Conservation (phyloP, 2,329 filamentous ascomycete genomes). For the Blumeriella jaapii region DNA sequence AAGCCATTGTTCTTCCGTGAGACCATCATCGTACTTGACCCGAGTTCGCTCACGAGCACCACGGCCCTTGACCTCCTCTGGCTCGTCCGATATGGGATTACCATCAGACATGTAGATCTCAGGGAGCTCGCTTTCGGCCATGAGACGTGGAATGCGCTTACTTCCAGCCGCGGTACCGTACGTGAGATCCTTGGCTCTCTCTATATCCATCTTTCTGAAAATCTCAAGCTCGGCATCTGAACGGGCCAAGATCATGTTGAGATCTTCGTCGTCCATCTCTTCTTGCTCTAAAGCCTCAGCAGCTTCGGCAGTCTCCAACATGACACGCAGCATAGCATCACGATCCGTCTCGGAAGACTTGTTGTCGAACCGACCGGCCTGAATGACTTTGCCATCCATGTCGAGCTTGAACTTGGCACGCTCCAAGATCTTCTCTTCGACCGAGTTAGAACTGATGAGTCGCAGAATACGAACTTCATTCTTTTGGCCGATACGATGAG, state of each 20-base stretch:
- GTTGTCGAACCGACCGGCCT: constrained; percentile 98
- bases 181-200: constrained; percentile 49
- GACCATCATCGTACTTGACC: constrained; percentile 90
- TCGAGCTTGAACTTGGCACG: constrained; percentile 95
- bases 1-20: constrained; percentile 98
- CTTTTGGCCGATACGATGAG: constrained; percentile 99
- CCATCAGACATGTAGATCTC: constrained; percentile 90
- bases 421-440: constrained; percentile 97
- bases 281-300: constrained; percentile 65
- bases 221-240: constrained; percentile 64
- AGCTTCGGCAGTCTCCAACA: constrained; percentile 74
- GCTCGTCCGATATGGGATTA: constrained; percentile 67
- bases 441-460: constrained; percentile 90
- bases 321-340: constrained; percentile 88
- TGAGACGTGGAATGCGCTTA: constrained; percentile 64
- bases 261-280: constrained; percentile 96
- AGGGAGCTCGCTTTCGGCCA: constrained; percentile 78
- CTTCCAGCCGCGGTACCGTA: constrained; percentile 59
- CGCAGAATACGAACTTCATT: constrained; percentile 96
- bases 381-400: constrained; percentile 99
- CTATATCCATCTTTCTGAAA: constrained; percentile 77
- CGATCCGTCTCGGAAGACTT: constrained; percentile 98
- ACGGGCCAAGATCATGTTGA: constrained; percentile 89
- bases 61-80: constrained; percentile 68
- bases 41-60: constrained; percentile 90